These are phyloP conservation scores for Podila clonocystis DNA, from an alignment of 192 early-diverging fungal genomes.

Conservation along the genomic window DNA sequence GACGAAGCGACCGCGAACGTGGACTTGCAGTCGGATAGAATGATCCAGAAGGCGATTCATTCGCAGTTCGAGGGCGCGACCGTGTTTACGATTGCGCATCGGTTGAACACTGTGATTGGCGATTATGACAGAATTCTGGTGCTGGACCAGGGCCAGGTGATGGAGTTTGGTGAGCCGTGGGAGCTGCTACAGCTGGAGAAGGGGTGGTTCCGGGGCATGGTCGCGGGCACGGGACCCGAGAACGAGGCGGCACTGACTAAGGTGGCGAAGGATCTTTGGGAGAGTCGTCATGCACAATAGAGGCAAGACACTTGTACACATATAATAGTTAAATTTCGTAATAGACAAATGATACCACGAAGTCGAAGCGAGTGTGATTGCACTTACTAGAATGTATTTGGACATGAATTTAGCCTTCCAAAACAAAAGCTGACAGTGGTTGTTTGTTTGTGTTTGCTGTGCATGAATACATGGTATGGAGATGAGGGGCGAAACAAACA, in stretches of 20 bases:
- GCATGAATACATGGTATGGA: no score
- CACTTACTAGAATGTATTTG: no score
- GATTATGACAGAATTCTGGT: conserved; percentile 74
- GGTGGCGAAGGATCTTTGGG: conserved; percentile 44
- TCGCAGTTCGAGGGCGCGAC: conserved; percentile 52
- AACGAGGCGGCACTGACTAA: conserved; percentile 33
- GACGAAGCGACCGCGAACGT: conserved; percentile 83
- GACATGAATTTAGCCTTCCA: no score
- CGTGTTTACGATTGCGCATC: conserved; percentile 63
- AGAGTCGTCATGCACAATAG: background rate
- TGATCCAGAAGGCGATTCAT: conserved; percentile 78
- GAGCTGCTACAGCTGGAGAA: conserved; percentile 57
- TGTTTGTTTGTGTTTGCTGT: no score
- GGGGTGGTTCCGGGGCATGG: conserved; percentile 47
- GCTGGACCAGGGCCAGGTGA: conserved; percentile 78
- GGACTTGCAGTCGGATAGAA: conserved; percentile 65
- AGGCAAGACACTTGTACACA: no score
- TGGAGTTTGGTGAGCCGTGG: conserved; percentile 75
- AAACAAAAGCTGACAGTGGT: no score
- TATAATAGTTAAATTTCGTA: no score
- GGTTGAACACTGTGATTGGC: conserved; percentile 63
- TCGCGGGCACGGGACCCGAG: conserved; percentile 45
- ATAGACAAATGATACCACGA: no score
- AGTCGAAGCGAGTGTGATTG: no score
- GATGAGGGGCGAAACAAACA: no score